Evolutionary conservation across 1,284 basidiomycete genomes (phyloP), one percentile per base, ranked within the genome.

Genomic region (Heterobasidion parviporum): DNA sequence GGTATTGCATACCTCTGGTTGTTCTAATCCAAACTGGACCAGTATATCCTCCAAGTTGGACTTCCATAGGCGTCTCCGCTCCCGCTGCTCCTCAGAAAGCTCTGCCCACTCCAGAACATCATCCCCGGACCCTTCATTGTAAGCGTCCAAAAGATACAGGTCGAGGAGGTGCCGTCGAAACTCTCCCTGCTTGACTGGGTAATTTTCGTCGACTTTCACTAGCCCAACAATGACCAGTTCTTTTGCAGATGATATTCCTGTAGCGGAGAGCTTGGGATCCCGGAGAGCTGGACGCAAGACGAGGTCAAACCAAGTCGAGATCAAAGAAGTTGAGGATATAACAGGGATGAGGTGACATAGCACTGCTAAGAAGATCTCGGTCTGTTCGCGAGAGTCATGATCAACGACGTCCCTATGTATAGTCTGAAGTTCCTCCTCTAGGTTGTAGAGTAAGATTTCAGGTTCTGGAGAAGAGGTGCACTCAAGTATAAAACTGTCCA

Each of bases 251-350:
- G 78, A 74, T 18, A 83, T 73, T 2, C 83, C 77, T 15, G 70
- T 61, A 0, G 75, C 76, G 4, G 85, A 71, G n/a, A 92, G 70
- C 60, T 76, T 82, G 35, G 87, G 82, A 64, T 89, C 82, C 46
- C 86, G 82, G 53, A 92, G 74, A 38, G 87, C 86, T 33, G 87
- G 85, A 18, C 88, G 81, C 2, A 92, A 74, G 36, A 87, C 75
- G 33, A 87, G 76, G 64, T 92, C 87, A 67, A 89, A 92, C 89
- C 89, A 91, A 26, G 74, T 78, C 3, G 82, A 81, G 53, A 89
- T 86, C 54, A 90, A 73, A 32, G 84, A 85, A 6, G 76, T 75
- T 9, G 84, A 72, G 6, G 83, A 72, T 4, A 89, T 71, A 36
- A 88, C 72, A 7, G 82, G 77, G 8, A 72, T 72, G 26, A 91